Evolutionary conservation across 306 rosid species (phyloP), one percentile per base, ranked within the genome.

Genomic region (Leucaena leucocephala): DNA sequence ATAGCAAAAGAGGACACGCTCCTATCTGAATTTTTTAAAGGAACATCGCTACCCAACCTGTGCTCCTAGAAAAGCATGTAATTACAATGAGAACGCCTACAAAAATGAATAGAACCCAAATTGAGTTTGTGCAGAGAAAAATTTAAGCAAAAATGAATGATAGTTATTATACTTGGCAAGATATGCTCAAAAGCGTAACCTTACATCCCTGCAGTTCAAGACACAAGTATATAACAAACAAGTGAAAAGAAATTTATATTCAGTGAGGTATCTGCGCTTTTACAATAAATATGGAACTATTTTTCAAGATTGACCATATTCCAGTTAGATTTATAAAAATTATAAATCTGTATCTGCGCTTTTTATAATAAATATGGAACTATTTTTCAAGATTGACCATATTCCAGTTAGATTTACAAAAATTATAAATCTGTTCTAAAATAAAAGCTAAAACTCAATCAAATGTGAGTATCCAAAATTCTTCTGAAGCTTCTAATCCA

Each of bases 1-100:
- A 82, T 89, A 17, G 96, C 92, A 45, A 95, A 95, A 17, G 99
- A 90, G n/a, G 98, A 89, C 4, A 93, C 99, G 57, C 76, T 89
- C 89, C 97, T 88, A 74, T 87, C 84, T 3, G 94, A 98, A 80
- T 90, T 81, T 82, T 82, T 93, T 81, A 93, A 71, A 70, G 97
- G 91, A 86, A 95, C 97, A 42, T 93, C 97, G 76, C 94, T 91
- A 55, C 98, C 99, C 85, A 93, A 84, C 64, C 80, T 79, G 59
- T 91, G 90, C 76, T 92, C 94, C 99, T 93, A 84, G 68, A 79
- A 76, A 83, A 67, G 57, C 63, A 78, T 8, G 71, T 59, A 62
- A 82, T 71, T 48, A 72, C 61, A 70, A 67, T 80, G 54, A 85
- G 81, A 68, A 73, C 40, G 69, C 78, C 81, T 76, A 74, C 76